Percentiles rank a stretch among this genome's conserved stretches.
Evolutionary conservation across 169 alveolate genomes (phyloP).

Genomic region (Fabrea salina): DNA sequence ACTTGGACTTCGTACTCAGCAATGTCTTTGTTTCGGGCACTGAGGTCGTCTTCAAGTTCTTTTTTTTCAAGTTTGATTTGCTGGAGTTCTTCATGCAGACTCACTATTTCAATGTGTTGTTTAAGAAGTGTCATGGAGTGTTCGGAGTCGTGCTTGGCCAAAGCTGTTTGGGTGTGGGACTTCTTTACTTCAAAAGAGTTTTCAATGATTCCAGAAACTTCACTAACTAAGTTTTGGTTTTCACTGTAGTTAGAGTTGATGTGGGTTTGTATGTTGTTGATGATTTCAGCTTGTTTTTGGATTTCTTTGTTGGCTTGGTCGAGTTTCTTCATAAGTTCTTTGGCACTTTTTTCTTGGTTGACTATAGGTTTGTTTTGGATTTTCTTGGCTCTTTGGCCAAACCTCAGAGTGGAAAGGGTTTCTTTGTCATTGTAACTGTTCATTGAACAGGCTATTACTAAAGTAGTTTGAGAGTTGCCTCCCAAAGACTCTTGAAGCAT

Average conservation of each 20-base stretch:
- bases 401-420: constrained; percentile 79
- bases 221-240: not conserved
- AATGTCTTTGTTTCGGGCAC: constrained; percentile 50
- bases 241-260: not conserved
- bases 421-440: constrained; percentile 76
- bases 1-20: constrained; percentile 18
- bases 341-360: constrained; percentile 74
- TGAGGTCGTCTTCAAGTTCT: constrained; percentile 65
- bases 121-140: constrained; percentile 16
- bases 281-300: not conserved
- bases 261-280: not conserved
- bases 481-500: constrained; percentile 81
- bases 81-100: constrained; percentile 47
- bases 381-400: constrained; percentile 80
- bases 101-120: constrained; percentile 36
- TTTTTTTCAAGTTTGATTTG: constrained; percentile 40
- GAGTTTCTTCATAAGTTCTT: constrained; percentile 48
- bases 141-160: not conserved
- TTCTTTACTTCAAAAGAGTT: not conserved
- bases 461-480: constrained; percentile 81
- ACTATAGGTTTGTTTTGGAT: constrained; percentile 74
- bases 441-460: constrained; percentile 76
- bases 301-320: constrained; percentile 11
- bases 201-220: constrained; percentile 27
- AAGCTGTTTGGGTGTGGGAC: not conserved